Base-by-base conservation (phyloP, 2,329 filamentous ascomycete species). In the Polytolypa hystricis region DNA sequence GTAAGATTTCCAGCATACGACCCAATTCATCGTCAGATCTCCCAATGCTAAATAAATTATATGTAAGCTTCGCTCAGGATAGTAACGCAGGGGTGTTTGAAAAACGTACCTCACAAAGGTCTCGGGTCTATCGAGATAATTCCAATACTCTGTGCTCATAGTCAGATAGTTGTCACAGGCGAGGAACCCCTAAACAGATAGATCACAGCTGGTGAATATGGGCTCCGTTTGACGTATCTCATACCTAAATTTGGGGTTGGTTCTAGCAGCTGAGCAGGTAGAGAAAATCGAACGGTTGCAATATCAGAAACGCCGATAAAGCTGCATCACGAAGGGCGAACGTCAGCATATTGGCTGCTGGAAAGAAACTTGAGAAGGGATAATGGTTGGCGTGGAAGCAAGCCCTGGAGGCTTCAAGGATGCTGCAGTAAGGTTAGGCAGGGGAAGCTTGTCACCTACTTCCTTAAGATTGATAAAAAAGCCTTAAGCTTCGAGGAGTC, bases 231-330 rank as follows among this genome's bases (percentile, higher is more conserved):
- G 21, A 7, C 28, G 28, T 6, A 14, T 8, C 8, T n/a, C 64
- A 45, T 66, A 77, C 74, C 74, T 56, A 98, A 70, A 60, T 98
- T 98, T 35, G 91, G 91, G 3, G 84, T 93, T 23, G 91, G 91
- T 61, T 98, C 91, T 53, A 98, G 74, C 29, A 98, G 77, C 62
- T 96, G 89, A 34, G 91, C 86, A 15, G 91, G 91, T 34, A 98
- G 73, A 11, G 89, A 96, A 66, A 98, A 98, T 49, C 91, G 83
- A 44, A 96, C 89, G 39, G 86, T 77, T 40, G 91, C 91, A 53
- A 98, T 91, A 63, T 98, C 91, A 48, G 87, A 72, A 39, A 98
- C 91, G 49, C 91, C 91, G 52, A 96, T 86, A 62, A 96, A 96
- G 59, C 89, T 93, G 60, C 33, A 39, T 42, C 41, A 42, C 33